Evolutionary conservation across 768 basidiomycete species (phyloP).

Genomic region (Amanita muscaria): DNA sequence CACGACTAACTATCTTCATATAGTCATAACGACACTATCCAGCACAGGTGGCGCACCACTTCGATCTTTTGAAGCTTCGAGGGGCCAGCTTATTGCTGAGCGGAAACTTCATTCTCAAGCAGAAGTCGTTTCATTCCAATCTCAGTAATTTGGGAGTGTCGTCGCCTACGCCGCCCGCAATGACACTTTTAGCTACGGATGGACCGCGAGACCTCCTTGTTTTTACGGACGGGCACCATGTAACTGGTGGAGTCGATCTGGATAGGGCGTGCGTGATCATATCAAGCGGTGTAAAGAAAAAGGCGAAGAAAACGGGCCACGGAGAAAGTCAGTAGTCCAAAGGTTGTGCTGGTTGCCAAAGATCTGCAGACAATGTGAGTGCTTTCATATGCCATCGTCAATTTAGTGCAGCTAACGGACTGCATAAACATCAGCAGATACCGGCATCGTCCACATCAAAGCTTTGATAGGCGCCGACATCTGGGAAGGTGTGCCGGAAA

Average conservation of each 20-base stretch:
- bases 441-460: conserved; percentile 69
- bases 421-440: conserved; percentile 50
- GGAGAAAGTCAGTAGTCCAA: conserved; percentile 19
- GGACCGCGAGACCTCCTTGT: conserved; percentile 30
- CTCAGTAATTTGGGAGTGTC: conserved; percentile 48
- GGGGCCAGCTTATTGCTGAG: conserved; percentile 63
- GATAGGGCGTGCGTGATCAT: conserved; percentile 51
- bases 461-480: conserved; percentile 71
- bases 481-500: neutral
- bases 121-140: conserved; percentile 36
- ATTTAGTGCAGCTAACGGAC: conserved; percentile 2
- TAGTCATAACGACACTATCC: conserved; percentile 67
- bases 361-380: conserved; percentile 54
- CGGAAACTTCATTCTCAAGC: conserved; percentile 42
- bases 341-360: conserved; percentile 58
- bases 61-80: conserved; percentile 54
- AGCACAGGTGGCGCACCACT: conserved; percentile 64
- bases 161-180: conserved; percentile 28
- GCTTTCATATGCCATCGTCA: neutral
- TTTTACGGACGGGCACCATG: conserved; percentile 51
- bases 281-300: conserved; percentile 43
- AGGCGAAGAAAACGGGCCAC: conserved; percentile 39
- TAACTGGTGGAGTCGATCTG: conserved; percentile 44
- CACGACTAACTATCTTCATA: neutral
- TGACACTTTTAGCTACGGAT: conserved; percentile 11